Conservation (phyloP, 2,329 filamentous ascomycete genomes). For the Fusarium aywerte region DNA sequence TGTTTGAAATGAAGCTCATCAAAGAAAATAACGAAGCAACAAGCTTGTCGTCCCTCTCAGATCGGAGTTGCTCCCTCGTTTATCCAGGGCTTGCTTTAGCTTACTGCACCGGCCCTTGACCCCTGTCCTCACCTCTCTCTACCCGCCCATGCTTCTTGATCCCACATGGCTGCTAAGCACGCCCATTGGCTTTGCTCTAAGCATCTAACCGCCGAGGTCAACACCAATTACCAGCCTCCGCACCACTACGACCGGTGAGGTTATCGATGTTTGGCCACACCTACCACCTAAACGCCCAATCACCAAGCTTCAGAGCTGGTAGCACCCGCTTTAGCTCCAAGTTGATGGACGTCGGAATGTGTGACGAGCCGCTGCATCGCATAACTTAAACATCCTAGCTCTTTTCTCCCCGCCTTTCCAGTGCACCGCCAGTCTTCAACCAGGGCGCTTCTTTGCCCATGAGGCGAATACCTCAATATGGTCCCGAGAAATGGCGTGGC, state of each 20-base stretch:
- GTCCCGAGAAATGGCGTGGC: conserved; percentile 34
- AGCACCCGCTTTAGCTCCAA: conserved; percentile 29
- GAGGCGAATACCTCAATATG: conserved; percentile 27
- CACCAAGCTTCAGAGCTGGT: conserved; percentile 10
- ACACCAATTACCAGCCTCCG: conserved; percentile 47
- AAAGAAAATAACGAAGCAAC: conserved; percentile 10
- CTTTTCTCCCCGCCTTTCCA: conserved; percentile 29
- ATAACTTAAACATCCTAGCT: conserved; percentile 31
- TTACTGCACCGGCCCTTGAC: conserved; percentile 16
- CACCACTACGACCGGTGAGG: conserved; percentile 22
- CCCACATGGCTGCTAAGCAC: conserved; percentile 36
- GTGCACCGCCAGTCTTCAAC: conserved; percentile 27
- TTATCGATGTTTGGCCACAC: conserved; percentile 33
- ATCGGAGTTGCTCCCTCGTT: conserved; percentile 20
- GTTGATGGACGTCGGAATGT: conserved; percentile 25
- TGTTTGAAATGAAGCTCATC: conserved; percentile 7
- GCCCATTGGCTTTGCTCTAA: conserved; percentile 49
- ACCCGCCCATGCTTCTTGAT: conserved; percentile 27
- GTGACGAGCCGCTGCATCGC: conserved; percentile 39
- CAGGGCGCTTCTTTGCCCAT: conserved; percentile 29
- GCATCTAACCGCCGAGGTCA: conserved; percentile 55
- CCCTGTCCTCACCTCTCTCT: conserved; percentile 23
- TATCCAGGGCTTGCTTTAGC: conserved; percentile 23
- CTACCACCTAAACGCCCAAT: conserved; percentile 19
- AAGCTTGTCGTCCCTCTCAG: conserved; percentile 9